Percentiles rank a stretch among this genome's conserved stretches.
Evolutionary conservation across 495 filamentous ascomycete genomes (phyloP).

Genomic region (Annulohypoxylon maeteangense): DNA sequence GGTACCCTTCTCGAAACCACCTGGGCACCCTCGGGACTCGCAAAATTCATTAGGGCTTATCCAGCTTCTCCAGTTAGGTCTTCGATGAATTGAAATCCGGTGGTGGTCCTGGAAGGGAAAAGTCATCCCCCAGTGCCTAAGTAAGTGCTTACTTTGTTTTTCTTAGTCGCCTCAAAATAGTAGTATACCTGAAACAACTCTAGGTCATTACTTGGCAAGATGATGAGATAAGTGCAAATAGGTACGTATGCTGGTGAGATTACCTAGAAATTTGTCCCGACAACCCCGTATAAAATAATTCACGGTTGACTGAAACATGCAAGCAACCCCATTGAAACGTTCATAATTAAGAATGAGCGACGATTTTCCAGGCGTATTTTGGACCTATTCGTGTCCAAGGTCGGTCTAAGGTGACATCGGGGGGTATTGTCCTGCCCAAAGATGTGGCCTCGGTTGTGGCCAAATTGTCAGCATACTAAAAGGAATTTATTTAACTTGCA

Average conservation of each 20-base stretch:
- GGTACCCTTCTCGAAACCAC: background rate
- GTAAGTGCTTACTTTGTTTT: constrained; percentile 18
- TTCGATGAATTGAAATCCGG: background rate
- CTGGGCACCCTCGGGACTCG: background rate
- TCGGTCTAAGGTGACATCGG: constrained; percentile 14
- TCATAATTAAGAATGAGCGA: background rate
- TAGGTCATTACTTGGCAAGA: constrained; percentile 1
- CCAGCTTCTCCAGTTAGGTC: background rate
- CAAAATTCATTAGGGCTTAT: background rate
- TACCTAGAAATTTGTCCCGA: background rate
- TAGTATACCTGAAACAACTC: constrained; percentile 16
- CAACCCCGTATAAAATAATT: background rate
- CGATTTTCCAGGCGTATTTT: background rate
- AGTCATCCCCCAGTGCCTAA: background rate
- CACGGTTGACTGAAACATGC: constrained; percentile 20
- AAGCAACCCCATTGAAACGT: constrained; percentile 21
- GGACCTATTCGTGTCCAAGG: background rate
- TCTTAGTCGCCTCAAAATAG: constrained; percentile 19
- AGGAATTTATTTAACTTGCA: constrained; percentile 33
- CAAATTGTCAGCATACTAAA: constrained; percentile 30
- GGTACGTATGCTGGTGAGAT: constrained; percentile 10
- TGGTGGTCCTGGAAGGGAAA: background rate
- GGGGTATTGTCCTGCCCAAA: background rate
- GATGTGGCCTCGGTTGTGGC: background rate
- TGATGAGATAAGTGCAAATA: background rate